Base-by-base conservation (phyloP, 805 yeast species). In the Metschnikowia lunata region DNA sequence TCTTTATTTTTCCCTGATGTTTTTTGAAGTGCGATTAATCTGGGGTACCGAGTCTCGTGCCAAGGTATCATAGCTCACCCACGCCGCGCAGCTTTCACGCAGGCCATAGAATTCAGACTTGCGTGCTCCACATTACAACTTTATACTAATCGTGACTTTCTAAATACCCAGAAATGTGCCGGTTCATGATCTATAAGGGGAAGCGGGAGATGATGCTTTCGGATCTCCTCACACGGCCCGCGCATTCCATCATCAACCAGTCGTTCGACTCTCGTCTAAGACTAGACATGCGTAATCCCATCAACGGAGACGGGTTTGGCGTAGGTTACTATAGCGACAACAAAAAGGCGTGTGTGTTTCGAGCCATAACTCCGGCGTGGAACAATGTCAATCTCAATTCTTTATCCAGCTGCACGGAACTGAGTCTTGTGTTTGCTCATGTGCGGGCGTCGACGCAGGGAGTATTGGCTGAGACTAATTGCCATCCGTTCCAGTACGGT, bases 301-400 rank as follows among this genome's bases (percentile, higher is more conserved):
- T 93, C 54, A 93, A 93, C 62, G 99, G 99, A 34, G 99, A 93
- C 64, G 99, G 99, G 0, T 93, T 93, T 63, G 99, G 99, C 1
- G 91, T 93, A 18, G 98, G 98, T 0, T 93, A 93, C 66, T 93
- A 93, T 42, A 57, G 69, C 8, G 50, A 62, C 10, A 56, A 54
- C 34, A 78, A 80, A 35, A 86, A 88, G 1, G 98, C 99, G 26
- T 93, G 98, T 64, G 76, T 89, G 2, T 93, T 87, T 69, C 83
- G 88, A 55, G 98, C 98, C 10, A 93, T 90, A 38, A 93, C 99
- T 0, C 99, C 99, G 0, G 95, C 97, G 0, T 93, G 99, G 99
- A 93, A 93, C 67, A 93, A 93, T 63, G 80, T 86, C 58, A 93
- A 93, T 58, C 69, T 93, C 45, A 91, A 88, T 47, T 79, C 89